Base-by-base conservation (phyloP, 371 early-diverging fungal species). In the Mortierella sp. region DNA sequence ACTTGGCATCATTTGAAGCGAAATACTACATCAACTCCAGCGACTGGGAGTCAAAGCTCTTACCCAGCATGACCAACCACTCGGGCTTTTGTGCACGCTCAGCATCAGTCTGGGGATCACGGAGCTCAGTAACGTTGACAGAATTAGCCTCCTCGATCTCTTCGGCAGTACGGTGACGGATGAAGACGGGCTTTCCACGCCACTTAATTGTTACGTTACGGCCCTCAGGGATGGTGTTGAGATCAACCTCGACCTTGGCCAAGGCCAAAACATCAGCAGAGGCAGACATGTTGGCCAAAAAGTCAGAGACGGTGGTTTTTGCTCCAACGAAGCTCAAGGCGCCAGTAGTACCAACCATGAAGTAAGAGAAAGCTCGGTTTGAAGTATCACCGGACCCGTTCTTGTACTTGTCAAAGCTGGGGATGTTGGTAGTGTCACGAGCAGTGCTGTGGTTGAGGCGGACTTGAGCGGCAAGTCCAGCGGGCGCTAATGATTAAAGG, bases 141-240 rank as follows among this genome's bases (percentile, higher is more conserved):
- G 86, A 55, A 85, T 96, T 93, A 66, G 98, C 97, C 82, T 97
- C 97, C n/a, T 90, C 89, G 80, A 98, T 98, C 86, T 98, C 98
- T 73, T 90, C 94, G 42, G 92, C 88, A 45, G 98, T 98, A 76
- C 98, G 94, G 88, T 98, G 98, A 84, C 98, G 94, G 77, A 98
- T 94, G 84, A 98, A 96, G 66, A 98, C 94, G 67, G 98, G 98
- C 92, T 98, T 98, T 85, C 98, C 98, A 76, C 98, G 92, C 98
- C 98, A 98, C 91, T 98, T 98, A 88, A 98, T 89, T 40, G 95
- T 93, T 64, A 97, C 93, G 72, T 97, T 97, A 89, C 95, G 97
- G 66, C 98, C 99, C 78, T 97, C 96, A 42, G 99, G 99, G 83
- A 98, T 96, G 55, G 93, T 76, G 71, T 86, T 88, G 83, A 96